Percentiles rank a stretch among this genome's conserved stretches.
Conservation (phyloP, 352 stramenopile species). For the Albugo laibachii region DNA sequence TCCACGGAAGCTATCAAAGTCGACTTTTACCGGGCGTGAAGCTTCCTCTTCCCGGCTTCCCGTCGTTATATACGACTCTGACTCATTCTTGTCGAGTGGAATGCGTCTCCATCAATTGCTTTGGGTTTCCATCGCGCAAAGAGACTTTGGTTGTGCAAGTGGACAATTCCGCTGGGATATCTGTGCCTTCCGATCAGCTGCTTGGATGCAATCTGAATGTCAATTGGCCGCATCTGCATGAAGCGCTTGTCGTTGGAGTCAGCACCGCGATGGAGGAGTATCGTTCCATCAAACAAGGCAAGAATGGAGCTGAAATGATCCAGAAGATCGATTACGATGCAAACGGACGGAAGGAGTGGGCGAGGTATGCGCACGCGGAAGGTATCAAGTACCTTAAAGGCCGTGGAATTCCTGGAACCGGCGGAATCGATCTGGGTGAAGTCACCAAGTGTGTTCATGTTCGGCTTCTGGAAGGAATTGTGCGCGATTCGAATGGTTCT, state of each 20-base stretch:
- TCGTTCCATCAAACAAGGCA: conserved; percentile 5
- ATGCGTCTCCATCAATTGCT: conserved; percentile 84
- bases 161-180: conserved; percentile 5
- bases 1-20: conserved; percentile 37
- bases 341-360: conserved; percentile 44
- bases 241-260: conserved; percentile 78
- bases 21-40: conserved; percentile 50
- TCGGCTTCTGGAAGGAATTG: conserved; percentile 82
- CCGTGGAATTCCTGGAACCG: conserved; percentile 62
- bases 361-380: conserved; percentile 41
- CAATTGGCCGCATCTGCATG: conserved; percentile 97
- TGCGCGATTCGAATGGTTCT: conserved; percentile 88
- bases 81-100: conserved; percentile 34
- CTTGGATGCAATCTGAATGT: conserved; percentile 76
- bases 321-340: conserved; percentile 11
- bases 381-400: conserved; percentile 51
- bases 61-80: conserved; percentile 42
- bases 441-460: conserved; percentile 62
- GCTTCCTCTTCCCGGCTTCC: conserved; percentile 54
- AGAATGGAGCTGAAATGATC: background rate
- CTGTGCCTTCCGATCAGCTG: conserved; percentile 15
- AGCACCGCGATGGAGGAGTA: conserved; percentile 41
- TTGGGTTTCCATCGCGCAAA: conserved; percentile 80
- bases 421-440: conserved; percentile 86
- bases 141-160: conserved; percentile 53